A percentile compares a stretch with the other conserved stretches of the same genome.
phyloP scores from a whole-genome alignment of 1,284 basidiomycete species.

The Psilocybe mexicana region DNA sequence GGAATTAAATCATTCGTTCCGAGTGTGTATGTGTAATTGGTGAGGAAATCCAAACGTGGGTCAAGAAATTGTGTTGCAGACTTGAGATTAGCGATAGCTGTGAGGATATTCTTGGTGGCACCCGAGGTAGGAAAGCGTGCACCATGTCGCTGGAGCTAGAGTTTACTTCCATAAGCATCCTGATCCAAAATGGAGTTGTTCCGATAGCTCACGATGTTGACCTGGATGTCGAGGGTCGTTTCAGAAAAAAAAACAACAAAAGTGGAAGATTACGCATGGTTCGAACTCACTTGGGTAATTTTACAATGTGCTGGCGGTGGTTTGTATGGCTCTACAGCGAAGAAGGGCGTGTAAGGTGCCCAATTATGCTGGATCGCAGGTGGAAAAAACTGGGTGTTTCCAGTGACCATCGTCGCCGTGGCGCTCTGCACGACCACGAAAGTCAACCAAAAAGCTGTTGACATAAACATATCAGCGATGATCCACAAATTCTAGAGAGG shows the following conservation, averaged over 20 bases:
- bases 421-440: background rate
- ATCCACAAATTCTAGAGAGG: background rate
- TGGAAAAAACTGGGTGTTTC: conserved; percentile 13
- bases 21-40: conserved; percentile 62
- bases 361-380: conserved; percentile 38
- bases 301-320: conserved; percentile 49
- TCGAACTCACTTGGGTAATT: conserved; percentile 51
- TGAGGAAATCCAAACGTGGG: conserved; percentile 59
- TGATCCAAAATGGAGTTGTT: background rate
- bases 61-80: conserved; percentile 45
- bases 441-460: background rate
- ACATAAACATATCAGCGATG: background rate
- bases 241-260: background rate
- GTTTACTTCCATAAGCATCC: background rate
- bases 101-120: conserved; percentile 46
- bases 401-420: background rate
- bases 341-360: conserved; percentile 64
- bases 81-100: conserved; percentile 54
- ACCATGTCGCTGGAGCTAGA: conserved; percentile 83
- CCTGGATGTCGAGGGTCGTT: conserved; percentile 35
- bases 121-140: conserved; percentile 73
- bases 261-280: background rate
- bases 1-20: conserved; percentile 61
- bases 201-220: conserved; percentile 57
- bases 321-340: conserved; percentile 47